Evolutionary conservation across 306 rosid species (phyloP), one percentile per base, ranked within the genome.

Genomic region (Corylus avellana): DNA sequence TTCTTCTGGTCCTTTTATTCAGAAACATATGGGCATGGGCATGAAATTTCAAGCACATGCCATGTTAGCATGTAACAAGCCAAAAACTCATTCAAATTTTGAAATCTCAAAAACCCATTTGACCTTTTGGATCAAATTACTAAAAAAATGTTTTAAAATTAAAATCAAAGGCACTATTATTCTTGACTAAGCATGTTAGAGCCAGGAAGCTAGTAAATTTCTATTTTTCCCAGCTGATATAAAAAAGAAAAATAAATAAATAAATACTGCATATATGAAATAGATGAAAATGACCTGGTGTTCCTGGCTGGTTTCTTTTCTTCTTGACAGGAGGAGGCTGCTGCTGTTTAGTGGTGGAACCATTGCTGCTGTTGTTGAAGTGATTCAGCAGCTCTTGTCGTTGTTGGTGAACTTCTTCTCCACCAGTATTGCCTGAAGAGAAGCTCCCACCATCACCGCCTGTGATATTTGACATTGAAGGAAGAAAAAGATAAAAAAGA

Each of bases 251-350:
- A 59, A 3, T 9, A 46, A 64, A 64, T 6, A 16, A 27, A 64
- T 12, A 7, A 27, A 72, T 70, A 18, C 66, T 7, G 18, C 8
- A 62, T 29, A 57, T n/a, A 59, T 56, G 61, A 35, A 69, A 25
- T 29, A 54, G 78, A 55, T 9, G 75, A 74, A 58, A 67, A 27
- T 0, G 50, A 94, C 98, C 98, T 81, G 98, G 98, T 78, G 85
- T 94, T 86, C 98, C 98, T 37, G 98, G 97, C 64, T 88, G 89
- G 88, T 83, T 94, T 73, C 98, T 87, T 80, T 89, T 94, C 88
- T 77, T 94, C 92, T 90, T 94, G 66, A 72, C 70, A 54, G 88
- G 79, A 46, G 89, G 80, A 61, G 88, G 85, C 67, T 85, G 84
- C n/a, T 79, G 84, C 39, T 85, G 80, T 78, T 72, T 72, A 56